Evolutionary conservation across 2,329 filamentous ascomycete genomes (phyloP), one percentile per base, ranked within the genome.

Genomic region (Diplodia scrobiculata): DNA sequence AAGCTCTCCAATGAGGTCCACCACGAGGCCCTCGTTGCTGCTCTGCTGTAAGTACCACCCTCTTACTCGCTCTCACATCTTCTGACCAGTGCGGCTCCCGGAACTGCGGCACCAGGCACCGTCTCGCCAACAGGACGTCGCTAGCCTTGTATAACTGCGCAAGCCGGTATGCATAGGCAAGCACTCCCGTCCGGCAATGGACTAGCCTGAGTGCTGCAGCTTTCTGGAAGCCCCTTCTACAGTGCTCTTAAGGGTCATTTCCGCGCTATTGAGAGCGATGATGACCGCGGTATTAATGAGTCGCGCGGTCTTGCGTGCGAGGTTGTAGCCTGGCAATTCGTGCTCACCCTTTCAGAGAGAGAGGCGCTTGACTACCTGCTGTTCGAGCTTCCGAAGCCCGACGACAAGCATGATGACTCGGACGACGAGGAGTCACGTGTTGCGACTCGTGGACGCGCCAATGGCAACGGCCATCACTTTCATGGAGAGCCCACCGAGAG

Each of bases 171-270:
- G 19, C 41, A 45, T n/a, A 45, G n/a, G 41, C 41, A 45, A 45
- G 58, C 58, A 50, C 13, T 50, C 41, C 45, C n/a, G 9, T 25
- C 27, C 9, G 45, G 41, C 45, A 11, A 5, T 47, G 10, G 58
- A 36, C 58, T 19, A 21, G 41, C 38, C 58, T 62, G 58, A 50
- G 17, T 5, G 41, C 45, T 36, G 58, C n/a, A 17, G 58, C 13
- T 47, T 53, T 52, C 27, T 21, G 32, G 13, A 25, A 25, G 36
- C 36, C 17, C 6, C 38, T 1, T 27, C 9, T 55, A 25, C 32
- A 91, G 89, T 58, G 89, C 89, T 1, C 80, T 92, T 34, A 90
- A 89, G 73, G 91, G 89, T 82, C 89, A 93, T 73, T 94, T 89
- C 68, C 80, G 84, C 27, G 83, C 85, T 13, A 80, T 83, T 38